A percentile compares a stretch with the other conserved stretches of the same genome.
phyloP scores from a whole-genome alignment of 768 basidiomycete genomes.

The Baorangia bicolor region DNA sequence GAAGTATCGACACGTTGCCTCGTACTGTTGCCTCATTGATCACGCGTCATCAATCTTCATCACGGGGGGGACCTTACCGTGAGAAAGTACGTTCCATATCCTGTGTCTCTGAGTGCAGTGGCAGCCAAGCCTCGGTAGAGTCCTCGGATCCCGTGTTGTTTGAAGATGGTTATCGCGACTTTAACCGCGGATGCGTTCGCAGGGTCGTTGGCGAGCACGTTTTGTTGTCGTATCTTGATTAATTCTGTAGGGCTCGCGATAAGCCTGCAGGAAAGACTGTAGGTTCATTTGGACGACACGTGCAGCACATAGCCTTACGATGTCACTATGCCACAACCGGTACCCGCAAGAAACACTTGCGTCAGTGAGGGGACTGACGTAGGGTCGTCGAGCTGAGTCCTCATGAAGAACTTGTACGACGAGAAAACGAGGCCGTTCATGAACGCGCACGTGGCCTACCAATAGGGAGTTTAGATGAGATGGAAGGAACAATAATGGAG shows the following conservation, averaged over 20 bases:
- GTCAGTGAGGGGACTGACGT: constrained; percentile 56
- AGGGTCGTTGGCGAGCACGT: constrained; percentile 35
- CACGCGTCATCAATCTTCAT: constrained; percentile 1
- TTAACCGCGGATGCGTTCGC: constrained; percentile 46
- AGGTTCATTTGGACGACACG: background rate
- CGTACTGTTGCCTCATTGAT: constrained; percentile 45
- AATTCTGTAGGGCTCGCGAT: constrained; percentile 84
- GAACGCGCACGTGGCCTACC: constrained; percentile 64
- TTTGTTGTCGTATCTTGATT: constrained; percentile 84
- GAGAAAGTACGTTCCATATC: constrained; percentile 85
- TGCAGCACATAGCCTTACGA: constrained; percentile 50
- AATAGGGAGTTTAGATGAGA: background rate
- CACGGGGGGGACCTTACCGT: constrained; percentile 46
- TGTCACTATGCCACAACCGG: constrained; percentile 74
- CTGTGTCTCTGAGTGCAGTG: constrained; percentile 75
- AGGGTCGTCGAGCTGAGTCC: constrained; percentile 52
- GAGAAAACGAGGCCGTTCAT: constrained; percentile 89
- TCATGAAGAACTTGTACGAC: constrained; percentile 78
- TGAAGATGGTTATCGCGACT: constrained; percentile 57
- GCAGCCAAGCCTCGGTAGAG: constrained; percentile 75
- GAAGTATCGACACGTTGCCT: constrained; percentile 58
- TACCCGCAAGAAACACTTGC: constrained; percentile 77
- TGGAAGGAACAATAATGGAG: background rate
- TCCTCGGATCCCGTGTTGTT: constrained; percentile 55
- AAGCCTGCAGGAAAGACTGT: constrained; percentile 41